These are phyloP conservation scores for Ceratobasidium sp. DNA, from an alignment of 1,284 basidiomycete genomes.

Conservation along the genomic window DNA sequence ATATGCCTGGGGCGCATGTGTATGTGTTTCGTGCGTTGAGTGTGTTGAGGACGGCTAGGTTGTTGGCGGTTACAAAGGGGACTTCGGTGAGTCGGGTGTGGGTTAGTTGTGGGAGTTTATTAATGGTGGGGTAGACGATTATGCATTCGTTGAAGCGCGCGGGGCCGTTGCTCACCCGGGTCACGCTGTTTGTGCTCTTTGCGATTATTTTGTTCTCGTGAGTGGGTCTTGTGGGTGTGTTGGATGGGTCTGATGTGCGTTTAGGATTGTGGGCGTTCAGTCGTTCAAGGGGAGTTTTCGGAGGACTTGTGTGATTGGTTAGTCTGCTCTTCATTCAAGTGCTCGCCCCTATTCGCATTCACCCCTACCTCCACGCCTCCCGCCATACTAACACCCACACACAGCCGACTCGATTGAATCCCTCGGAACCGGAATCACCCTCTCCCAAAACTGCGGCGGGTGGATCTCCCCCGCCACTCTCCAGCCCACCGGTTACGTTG, in stretches of 20 bases:
- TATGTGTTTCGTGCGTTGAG: conserved; percentile 90
- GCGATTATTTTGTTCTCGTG: conserved; percentile 89
- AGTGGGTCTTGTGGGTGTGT: conserved; percentile 46
- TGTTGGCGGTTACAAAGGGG: conserved; percentile 89
- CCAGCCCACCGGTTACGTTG: conserved; percentile 57
- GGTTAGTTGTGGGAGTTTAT: background rate
- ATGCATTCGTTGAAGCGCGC: conserved; percentile 93
- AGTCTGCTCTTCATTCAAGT: too few relatives aligned
- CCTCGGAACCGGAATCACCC: conserved; percentile 43
- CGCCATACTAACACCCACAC: background rate
- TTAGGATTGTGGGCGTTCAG: conserved; percentile 87
- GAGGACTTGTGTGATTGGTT: conserved; percentile 56
- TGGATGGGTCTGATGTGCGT: background rate
- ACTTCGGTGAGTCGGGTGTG: conserved; percentile 72
- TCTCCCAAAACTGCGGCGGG: conserved; percentile 76
- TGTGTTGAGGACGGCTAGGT: conserved; percentile 81
- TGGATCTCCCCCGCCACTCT: conserved; percentile 68
- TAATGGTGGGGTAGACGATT: conserved; percentile 70
- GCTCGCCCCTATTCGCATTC: background rate
- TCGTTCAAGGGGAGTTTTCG: conserved; percentile 85
- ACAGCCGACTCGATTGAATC: conserved; percentile 32
- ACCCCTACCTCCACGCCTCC: background rate
- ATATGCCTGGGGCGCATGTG: conserved; percentile 68
- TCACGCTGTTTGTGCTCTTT: conserved; percentile 90
- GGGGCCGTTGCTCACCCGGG: conserved; percentile 84